A percentile compares a stretch with the other conserved stretches of the same genome.
Evolutionary conservation across 441 rosid genomes (phyloP).

Genomic region (Adansonia madagascariensis): DNA sequence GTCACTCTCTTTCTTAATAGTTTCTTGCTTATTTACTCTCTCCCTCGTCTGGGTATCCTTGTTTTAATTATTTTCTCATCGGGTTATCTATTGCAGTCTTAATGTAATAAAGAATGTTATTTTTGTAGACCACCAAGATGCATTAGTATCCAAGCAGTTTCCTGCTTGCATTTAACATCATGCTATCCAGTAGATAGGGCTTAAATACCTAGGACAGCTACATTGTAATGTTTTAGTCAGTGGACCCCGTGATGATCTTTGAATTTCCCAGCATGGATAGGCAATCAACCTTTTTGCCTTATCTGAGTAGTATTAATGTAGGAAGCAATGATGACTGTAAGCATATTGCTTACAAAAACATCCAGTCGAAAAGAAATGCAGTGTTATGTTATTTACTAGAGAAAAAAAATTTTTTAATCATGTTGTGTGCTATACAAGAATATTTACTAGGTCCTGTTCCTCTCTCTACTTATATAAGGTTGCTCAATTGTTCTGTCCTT

Average conservation of each 20-base stretch:
- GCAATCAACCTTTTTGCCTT: too few relatives aligned
- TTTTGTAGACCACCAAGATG: neutral
- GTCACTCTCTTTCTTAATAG: neutral
- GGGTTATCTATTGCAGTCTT: neutral
- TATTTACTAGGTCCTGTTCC: too few relatives aligned
- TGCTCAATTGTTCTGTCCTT: too few relatives aligned
- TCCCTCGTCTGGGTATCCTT: neutral
- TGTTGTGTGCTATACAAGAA: too few relatives aligned
- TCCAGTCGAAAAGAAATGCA: neutral
- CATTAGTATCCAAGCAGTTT: slow-evolving; percentile 9
- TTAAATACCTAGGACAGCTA: slow-evolving; percentile 27
- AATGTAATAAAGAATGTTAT: slow-evolving; percentile 2
- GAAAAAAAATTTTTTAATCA: too few relatives aligned
- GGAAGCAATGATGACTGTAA: neutral
- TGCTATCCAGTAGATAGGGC: slow-evolving; percentile 23
- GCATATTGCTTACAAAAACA: neutral
- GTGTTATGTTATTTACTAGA: too few relatives aligned
- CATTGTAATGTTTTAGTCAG: slow-evolving; percentile 23
- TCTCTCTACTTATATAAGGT: too few relatives aligned
- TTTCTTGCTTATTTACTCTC: neutral
- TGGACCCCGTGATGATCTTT: too few relatives aligned
- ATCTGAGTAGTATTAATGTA: neutral
- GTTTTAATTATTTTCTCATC: neutral
- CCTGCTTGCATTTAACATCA: slow-evolving; percentile 9
- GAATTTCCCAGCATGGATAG: too few relatives aligned